A percentile compares a stretch with the other conserved stretches of the same genome.
phyloP scores from a whole-genome alignment of 768 basidiomycete genomes.

The Hypsizygus marmoreus region DNA sequence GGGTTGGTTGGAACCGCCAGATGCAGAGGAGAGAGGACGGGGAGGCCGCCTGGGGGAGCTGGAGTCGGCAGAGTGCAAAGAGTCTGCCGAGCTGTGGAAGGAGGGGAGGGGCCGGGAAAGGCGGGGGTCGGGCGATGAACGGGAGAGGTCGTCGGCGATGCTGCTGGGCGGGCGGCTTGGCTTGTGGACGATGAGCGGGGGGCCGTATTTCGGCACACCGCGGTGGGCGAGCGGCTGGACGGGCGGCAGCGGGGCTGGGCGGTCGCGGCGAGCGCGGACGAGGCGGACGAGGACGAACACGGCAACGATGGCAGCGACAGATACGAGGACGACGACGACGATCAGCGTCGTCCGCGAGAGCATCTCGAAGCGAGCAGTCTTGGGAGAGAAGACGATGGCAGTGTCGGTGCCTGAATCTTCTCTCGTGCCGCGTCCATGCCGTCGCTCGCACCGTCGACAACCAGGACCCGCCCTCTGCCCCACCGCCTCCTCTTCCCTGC shows the following conservation, averaged over 20 bases:
- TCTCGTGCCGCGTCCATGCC: slow-evolving; percentile 25
- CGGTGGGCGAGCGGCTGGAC: slow-evolving; percentile 66
- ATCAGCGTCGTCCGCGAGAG: slow-evolving; percentile 46
- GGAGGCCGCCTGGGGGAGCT: slow-evolving; percentile 18
- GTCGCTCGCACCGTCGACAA: too few relatives aligned
- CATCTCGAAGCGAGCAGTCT: not conserved
- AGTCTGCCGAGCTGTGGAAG: not conserved
- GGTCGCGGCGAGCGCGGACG: slow-evolving; percentile 33
- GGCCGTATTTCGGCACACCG: slow-evolving; percentile 40
- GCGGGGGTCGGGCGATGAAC: slow-evolving; percentile 7
- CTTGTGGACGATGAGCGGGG: slow-evolving; percentile 7
- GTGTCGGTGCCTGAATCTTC: not conserved
- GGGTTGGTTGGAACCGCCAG: slow-evolving; percentile 18
- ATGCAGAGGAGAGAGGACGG: slow-evolving; percentile 32
- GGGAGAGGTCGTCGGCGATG: slow-evolving; percentile 3
- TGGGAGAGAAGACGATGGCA: not conserved
- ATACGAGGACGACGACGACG: slow-evolving; percentile 48
- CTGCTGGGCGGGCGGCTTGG: slow-evolving; percentile 15
- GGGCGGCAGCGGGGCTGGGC: slow-evolving; percentile 55
- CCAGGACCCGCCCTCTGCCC: slow-evolving; percentile 36
- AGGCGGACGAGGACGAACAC: slow-evolving; percentile 39
- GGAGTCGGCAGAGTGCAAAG: slow-evolving; percentile 14
- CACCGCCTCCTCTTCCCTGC: slow-evolving; percentile 68
- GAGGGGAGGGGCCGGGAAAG: slow-evolving; percentile 3
- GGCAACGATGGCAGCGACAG: slow-evolving; percentile 40